Evolutionary conservation across 2,329 filamentous ascomycete genomes (phyloP), one percentile per base, ranked within the genome.

Genomic region (Colletotrichum camelliae): DNA sequence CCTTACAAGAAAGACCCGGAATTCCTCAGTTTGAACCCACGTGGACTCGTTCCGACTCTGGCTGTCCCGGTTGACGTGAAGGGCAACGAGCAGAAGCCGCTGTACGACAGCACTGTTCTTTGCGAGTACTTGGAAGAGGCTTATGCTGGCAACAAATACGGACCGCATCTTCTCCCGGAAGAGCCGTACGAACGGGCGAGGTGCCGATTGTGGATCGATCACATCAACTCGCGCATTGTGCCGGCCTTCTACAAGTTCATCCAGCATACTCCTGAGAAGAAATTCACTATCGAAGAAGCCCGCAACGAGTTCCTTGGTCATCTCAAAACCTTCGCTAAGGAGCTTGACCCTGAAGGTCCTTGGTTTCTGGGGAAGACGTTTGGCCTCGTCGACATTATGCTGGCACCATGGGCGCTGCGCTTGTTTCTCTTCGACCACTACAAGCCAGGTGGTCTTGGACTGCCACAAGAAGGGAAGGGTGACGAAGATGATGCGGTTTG

Each of bases 121-220:
- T 93, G 92, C 83, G 94, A 96, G 82, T 96, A 94, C 78, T 87
- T 96, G 1, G 92, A 96, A 77, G 94, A 96, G 77, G 91, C 91
- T 0, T 95, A 91, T 76, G 85, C 88, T 0, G 86, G 88, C 80
- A 83, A 86, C 70, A 77, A 79, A 9, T 80, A 89, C 67, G 86
- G 86, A 0, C 87, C 87, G 2, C 82, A 84, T 2, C 82, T 96
- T 5, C 84, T 94, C 12, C 92, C 94, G 0, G 80, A 83, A 0
- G 91, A 92, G 71, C 86, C 91, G 0, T 96, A 95, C 80, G 88
- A 91, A 70, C 88, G 90, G 68, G 94, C 94, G 5, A 84, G 91
- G 24, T 91, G 90, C 57, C 86, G 93, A 39, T 90, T 96, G 67
- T 96, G 94, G 94, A 93, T 93, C 57, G 93, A 96, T 78, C 95